Evolutionary conservation across 140 eudicot species (phyloP).

Genomic region (Cichorium intybus): DNA sequence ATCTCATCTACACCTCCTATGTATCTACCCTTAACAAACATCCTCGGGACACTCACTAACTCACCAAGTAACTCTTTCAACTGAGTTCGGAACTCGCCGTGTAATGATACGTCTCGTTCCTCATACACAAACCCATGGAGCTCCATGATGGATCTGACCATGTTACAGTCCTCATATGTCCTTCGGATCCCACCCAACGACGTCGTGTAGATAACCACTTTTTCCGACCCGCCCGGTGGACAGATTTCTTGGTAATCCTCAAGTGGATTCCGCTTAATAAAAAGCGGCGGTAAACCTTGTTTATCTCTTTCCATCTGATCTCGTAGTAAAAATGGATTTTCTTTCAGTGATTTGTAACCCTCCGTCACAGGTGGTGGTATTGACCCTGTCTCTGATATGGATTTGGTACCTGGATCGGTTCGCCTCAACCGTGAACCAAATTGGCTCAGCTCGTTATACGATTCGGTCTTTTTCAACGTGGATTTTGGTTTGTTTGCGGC

Average conservation of each 20-base stretch:
- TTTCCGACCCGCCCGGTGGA: slow-evolving; percentile 85
- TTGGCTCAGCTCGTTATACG: slow-evolving; percentile 32
- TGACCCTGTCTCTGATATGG: slow-evolving; percentile 9
- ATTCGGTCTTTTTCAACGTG: slow-evolving; percentile 41
- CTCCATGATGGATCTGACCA: slow-evolving; percentile 67
- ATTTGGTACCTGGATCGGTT: slow-evolving; percentile 33
- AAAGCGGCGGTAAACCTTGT: slow-evolving; percentile 58
- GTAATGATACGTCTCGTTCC: slow-evolving; percentile 78
- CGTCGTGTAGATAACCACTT: slow-evolving; percentile 78
- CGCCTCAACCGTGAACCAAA: slow-evolving; percentile 24
- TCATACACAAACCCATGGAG: slow-evolving; percentile 74
- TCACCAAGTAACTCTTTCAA: slow-evolving; percentile 64
- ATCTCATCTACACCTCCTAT: slow-evolving; percentile 92
- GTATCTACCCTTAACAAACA: slow-evolving; percentile 88
- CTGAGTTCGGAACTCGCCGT: slow-evolving; percentile 60
- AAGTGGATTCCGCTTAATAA: slow-evolving; percentile 57
- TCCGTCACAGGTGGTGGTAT: slow-evolving; percentile 22
- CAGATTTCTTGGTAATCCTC: slow-evolving; percentile 74
- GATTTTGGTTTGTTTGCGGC: slow-evolving; percentile 17
- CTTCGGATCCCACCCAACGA: slow-evolving; percentile 84
- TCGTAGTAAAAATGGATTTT: slow-evolving; percentile 65
- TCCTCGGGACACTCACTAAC: slow-evolving; percentile 55
- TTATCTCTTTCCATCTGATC: slow-evolving; percentile 62
- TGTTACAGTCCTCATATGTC: slow-evolving; percentile 84
- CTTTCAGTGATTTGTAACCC: slow-evolving; percentile 54